A percentile compares a stretch with the other conserved stretches of the same genome.
phyloP scores from a whole-genome alignment of 805 yeast genomes.

The Wickerhamomyces queroliae region DNA sequence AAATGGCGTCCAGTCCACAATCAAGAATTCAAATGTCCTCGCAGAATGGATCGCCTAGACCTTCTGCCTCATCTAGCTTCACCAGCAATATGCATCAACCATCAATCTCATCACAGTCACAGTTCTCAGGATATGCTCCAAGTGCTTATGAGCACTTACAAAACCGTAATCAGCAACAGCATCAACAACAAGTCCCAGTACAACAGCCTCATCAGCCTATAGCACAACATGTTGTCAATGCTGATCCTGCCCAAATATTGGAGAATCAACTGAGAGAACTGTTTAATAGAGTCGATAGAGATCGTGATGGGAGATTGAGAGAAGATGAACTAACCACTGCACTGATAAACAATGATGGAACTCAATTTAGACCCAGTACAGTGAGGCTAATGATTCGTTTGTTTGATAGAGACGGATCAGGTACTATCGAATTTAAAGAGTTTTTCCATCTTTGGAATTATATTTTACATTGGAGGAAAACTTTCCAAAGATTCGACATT shows the following conservation, averaged over 20 bases:
- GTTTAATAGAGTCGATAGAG: slow-evolving; percentile 50
- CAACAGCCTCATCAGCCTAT: slow-evolving; percentile 9
- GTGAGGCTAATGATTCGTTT: slow-evolving; percentile 56
- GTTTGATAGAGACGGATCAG: slow-evolving; percentile 46
- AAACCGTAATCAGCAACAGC: slow-evolving; percentile 3
- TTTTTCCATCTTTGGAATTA: slow-evolving; percentile 67
- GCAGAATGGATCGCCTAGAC: neutral
- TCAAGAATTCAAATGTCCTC: neutral
- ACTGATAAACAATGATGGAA: slow-evolving; percentile 56
- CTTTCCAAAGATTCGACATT: slow-evolving; percentile 57
- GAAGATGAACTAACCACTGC: slow-evolving; percentile 54
- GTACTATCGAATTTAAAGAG: slow-evolving; percentile 48
- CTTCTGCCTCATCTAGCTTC: neutral
- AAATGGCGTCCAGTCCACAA: neutral
- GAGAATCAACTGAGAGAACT: slow-evolving; percentile 43
- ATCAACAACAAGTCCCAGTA: slow-evolving; percentile 1
- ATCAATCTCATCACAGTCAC: neutral
- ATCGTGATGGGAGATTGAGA: slow-evolving; percentile 48
- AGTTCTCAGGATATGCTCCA: slow-evolving; percentile 3
- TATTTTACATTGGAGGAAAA: slow-evolving; percentile 57
- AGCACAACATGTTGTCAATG: slow-evolving; percentile 1
- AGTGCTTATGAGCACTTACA: neutral
- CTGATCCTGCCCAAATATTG: slow-evolving; percentile 18
- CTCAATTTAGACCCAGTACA: slow-evolving; percentile 55
- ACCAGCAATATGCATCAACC: neutral